Evolutionary conservation across 108 stramenopile genomes (phyloP), one percentile per base, ranked within the genome.

Genomic region (Skeletonema menzelii): DNA sequence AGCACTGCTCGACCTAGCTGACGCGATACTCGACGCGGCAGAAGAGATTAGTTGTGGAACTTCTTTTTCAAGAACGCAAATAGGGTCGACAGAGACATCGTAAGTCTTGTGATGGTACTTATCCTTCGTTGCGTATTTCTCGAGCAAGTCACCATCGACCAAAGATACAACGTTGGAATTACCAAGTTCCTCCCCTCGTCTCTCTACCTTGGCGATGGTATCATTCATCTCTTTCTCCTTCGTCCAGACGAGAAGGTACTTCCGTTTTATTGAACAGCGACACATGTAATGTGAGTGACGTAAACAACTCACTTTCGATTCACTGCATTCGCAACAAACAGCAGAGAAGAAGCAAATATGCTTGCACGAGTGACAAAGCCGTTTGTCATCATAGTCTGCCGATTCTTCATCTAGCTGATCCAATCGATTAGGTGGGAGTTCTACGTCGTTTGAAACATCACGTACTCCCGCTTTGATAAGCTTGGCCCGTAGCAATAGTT

Each of bases 281-380:
- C 96, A 96, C 91, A 95, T 91, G 84, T 84, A 90, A 62, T 92
- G 88, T 66, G 83, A 83, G 68, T 97, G 95, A 17, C 96, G 85
- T 14, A 97, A 74, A 76, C 97, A 98, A 42, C 85, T 85, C 7
- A 97, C 95, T 63, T 89, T 88, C 2, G 80, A 82, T 40, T 91
- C 84, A 67, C 85, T 88, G 82, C 98, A 98, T 61, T 95, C 88
- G 79, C 98, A 98, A 8, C 90, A 96, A 8, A 98, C 96, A 11
- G 91, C 94, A 8, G 95, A 95, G 74, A 97, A 91, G 88, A 95
- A 97, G 67, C 96, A 97, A 67, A 92, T 87, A 65, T 96, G 95
- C 67, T 94, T 91, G 82, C 94, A 96, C 31, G 89, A 82, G 67
- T 85, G 88, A 76, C 97, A 97, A 32, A 91, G 69, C 27, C 97